phyloP scores from a whole-genome alignment of 495 filamentous ascomycete genomes.

The Annulohypoxylon maeteangense region DNA sequence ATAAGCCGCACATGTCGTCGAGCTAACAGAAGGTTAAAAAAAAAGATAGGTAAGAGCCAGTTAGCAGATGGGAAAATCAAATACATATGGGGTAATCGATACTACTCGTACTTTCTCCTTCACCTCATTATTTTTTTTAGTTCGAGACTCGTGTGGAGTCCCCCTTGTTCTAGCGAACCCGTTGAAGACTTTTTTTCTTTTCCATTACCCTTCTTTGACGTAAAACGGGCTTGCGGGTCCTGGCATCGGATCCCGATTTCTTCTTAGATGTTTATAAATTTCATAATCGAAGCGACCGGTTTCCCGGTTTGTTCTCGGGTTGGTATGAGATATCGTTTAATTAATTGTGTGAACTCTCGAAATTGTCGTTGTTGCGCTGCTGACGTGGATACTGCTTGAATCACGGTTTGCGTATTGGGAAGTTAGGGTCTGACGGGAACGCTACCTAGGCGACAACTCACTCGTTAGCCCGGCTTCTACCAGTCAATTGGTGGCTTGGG shows the following conservation, averaged over 20 bases:
- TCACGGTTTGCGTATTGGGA: background rate
- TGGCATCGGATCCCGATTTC: slow-evolving; percentile 18
- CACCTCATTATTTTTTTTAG: slow-evolving; percentile 5
- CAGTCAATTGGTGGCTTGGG: background rate
- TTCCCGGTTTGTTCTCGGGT: background rate
- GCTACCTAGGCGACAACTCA: background rate
- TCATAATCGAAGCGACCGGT: background rate
- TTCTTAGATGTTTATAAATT: background rate
- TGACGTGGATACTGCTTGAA: background rate
- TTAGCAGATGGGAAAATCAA: background rate
- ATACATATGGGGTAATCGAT: slow-evolving; percentile 12
- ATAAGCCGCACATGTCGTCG: slow-evolving; percentile 11
- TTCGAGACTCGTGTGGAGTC: slow-evolving; percentile 31
- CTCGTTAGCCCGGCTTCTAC: background rate
- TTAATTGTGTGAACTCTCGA: background rate
- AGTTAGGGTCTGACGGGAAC: background rate
- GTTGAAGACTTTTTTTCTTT: slow-evolving; percentile 12
- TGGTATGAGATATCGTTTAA: background rate
- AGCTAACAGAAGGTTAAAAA: slow-evolving; percentile 18
- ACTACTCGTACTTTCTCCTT: slow-evolving; percentile 19
- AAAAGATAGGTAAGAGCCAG: background rate
- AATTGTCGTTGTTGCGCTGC: background rate
- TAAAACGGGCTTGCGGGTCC: slow-evolving; percentile 27
- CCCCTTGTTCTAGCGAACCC: slow-evolving; percentile 32
- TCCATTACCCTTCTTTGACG: slow-evolving; percentile 33